Evolutionary conservation across 495 filamentous ascomycete species (phyloP), one percentile per base, ranked within the genome.

Genomic region (Podospora anserina): DNA sequence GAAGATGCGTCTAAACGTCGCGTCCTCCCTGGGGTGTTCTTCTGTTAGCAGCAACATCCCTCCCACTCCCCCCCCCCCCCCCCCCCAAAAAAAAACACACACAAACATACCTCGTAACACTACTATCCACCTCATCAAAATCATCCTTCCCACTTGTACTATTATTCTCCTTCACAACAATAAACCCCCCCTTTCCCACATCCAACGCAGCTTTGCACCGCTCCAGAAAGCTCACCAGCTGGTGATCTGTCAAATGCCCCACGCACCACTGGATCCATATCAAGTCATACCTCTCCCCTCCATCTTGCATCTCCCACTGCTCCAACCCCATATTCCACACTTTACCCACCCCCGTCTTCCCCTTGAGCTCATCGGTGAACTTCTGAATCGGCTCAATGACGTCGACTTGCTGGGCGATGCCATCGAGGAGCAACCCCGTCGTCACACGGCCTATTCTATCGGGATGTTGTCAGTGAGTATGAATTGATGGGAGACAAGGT

Each of bases 201-300:
- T 79, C 83, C 62, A 96, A 68, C 0, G 82, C 85, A 0, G 72
- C 70, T 54, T 80, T 83, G 73, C 92, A 92, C 53, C 90, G 81
- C 69, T 78, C 66, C 11, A 97, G 78, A 68, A 89, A 96, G 16
- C 75, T 82, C 23, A 88, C 85, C 23, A 97, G 76, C 78, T 96
- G 88, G 53, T 72, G 73, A 79, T 97, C 94, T n/a, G 88, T 94
- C 64, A 97, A 79, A 75, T 97, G 90, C 18, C 92, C 92, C n/a
- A 96, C 78, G 79, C 93, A 97, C 93, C 93, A 97, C 79, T 97
- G 94, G 61, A 87, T 91, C 85, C 88, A 90, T 71, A 91, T 82
- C 58, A 90, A 71, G 69, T 88, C 83, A 68, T 86, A 93, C 82
- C 54, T 84, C 61, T 66, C 80, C 28, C 80, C 83, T 5, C 23